Evolutionary conservation across 306 rosid genomes (phyloP).

Genomic region (Quercus agrifolia): DNA sequence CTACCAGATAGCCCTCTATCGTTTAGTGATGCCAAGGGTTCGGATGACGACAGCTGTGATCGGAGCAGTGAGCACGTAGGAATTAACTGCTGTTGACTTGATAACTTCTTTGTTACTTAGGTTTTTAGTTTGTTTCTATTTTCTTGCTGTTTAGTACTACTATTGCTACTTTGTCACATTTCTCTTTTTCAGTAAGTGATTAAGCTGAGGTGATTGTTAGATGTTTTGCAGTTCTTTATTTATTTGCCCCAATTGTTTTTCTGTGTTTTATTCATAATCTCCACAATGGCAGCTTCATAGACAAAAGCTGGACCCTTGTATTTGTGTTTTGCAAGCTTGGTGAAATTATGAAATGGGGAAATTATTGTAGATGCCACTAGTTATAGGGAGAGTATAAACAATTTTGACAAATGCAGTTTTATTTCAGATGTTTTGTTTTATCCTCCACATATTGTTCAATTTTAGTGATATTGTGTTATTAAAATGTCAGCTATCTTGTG

Average conservation of each 20-base stretch:
- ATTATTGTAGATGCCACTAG: too few relatives aligned
- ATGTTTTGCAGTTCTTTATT: neutral
- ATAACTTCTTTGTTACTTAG: neutral
- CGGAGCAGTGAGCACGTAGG: slow-evolving; percentile 52
- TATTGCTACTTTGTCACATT: neutral
- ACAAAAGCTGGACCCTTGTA: too few relatives aligned
- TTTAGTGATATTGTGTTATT: neutral
- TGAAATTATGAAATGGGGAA: too few relatives aligned
- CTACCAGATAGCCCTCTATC: slow-evolving; percentile 58
- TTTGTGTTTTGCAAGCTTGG: too few relatives aligned
- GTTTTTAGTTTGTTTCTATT: neutral
- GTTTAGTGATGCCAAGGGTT: slow-evolving; percentile 63
- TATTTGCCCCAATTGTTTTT: too few relatives aligned
- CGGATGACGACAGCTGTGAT: slow-evolving; percentile 59
- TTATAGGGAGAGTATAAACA: too few relatives aligned
- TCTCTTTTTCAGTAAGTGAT: neutral
- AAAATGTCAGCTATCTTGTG: neutral
- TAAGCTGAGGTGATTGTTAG: neutral
- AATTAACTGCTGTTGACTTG: neutral
- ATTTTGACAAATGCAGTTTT: neutral
- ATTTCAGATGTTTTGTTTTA: neutral
- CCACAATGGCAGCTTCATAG: too few relatives aligned
- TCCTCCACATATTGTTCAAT: too few relatives aligned
- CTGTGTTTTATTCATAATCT: too few relatives aligned
- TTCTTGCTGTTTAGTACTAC: neutral